Conservation (phyloP, 345 rosid species). For the Gossypium stocksii region DNA sequence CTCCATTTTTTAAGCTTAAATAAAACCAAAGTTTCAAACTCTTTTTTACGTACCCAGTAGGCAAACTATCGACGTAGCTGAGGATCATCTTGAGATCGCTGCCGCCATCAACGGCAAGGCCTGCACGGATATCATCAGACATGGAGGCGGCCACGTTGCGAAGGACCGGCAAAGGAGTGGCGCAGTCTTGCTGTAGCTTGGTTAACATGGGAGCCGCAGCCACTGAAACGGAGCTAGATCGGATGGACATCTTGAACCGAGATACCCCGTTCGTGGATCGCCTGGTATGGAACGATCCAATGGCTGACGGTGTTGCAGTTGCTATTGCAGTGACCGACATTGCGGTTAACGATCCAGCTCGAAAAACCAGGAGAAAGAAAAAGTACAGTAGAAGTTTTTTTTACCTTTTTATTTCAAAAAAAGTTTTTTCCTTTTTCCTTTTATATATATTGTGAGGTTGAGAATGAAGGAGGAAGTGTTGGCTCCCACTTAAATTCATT, state of each 20-base stretch:
- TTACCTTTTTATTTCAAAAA: neutral
- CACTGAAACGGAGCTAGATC: conserved; percentile 38
- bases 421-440: neutral
- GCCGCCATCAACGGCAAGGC: conserved; percentile 63
- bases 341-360: conserved; percentile 19
- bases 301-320: conserved; percentile 29
- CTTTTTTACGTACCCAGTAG: conserved; percentile 50
- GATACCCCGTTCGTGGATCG: conserved; percentile 27
- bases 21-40: neutral
- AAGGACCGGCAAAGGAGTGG: conserved; percentile 54
- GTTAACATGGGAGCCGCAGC: conserved; percentile 51
- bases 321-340: conserved; percentile 39
- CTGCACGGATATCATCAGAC: conserved; percentile 65
- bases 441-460: conserved; percentile 18
- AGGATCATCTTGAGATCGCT: conserved; percentile 82
- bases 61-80: conserved; percentile 68
- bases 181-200: conserved; percentile 61
- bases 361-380: neutral
- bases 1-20: neutral
- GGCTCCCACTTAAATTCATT: neutral
- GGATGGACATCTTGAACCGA: conserved; percentile 39
- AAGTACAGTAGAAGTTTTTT: neutral
- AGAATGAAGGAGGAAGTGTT: conserved; percentile 6
- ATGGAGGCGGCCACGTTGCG: conserved; percentile 68
- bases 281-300: conserved; percentile 37